Percentiles rank a stretch among this genome's conserved stretches.
These are phyloP conservation scores for Podaxis sp. DNA, from an alignment of 768 basidiomycete genomes.

Conservation along the genomic window DNA sequence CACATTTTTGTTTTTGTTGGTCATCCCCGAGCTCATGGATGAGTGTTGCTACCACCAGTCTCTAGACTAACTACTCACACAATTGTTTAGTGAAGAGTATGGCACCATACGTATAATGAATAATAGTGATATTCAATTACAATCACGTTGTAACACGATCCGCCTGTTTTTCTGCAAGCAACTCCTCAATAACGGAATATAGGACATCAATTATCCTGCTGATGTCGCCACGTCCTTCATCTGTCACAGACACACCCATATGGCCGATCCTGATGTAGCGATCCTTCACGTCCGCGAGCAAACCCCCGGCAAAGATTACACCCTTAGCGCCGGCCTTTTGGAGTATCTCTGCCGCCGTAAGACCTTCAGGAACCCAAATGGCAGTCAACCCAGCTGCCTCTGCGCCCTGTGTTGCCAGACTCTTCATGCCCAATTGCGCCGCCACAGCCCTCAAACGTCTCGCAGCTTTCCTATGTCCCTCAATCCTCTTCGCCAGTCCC, in stretches of 20 bases:
- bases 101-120: not conserved
- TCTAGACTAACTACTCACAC: not conserved
- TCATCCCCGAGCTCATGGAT: no score
- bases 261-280: conserved; percentile 77
- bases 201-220: conserved; percentile 42
- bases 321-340: conserved; percentile 62
- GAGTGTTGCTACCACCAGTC: not conserved
- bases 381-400: conserved; percentile 87
- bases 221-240: conserved; percentile 64
- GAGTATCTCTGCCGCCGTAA: conserved; percentile 65
- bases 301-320: conserved; percentile 77
- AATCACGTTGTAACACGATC: not conserved
- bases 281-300: conserved; percentile 79
- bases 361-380: conserved; percentile 74
- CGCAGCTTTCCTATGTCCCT: conserved; percentile 64
- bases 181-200: not conserved
- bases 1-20: not conserved
- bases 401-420: conserved; percentile 53
- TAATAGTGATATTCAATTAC: not conserved
- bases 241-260: conserved; percentile 79
- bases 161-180: conserved; percentile 1
- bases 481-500: conserved; percentile 70
- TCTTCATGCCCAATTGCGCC: conserved; percentile 60
- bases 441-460: conserved; percentile 62
- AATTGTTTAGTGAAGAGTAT: no score